Base-by-base conservation (phyloP, 352 stramenopile genomes). In the Hyaloperonospora arabidopsidis region DNA sequence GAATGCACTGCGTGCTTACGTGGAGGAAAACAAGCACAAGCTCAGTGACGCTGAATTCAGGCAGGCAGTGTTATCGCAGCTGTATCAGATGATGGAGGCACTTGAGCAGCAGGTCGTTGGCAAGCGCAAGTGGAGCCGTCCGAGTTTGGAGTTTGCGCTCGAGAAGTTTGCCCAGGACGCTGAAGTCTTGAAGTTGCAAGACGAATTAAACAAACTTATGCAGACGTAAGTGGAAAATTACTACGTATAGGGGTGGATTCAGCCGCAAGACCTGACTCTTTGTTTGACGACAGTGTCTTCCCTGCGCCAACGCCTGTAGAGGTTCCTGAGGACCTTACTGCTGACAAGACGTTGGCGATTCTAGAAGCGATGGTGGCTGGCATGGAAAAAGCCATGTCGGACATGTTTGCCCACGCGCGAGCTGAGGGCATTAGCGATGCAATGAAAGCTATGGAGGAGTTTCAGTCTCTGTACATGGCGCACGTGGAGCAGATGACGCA, bases 311-410 rank as follows among this genome's bases (percentile, higher is more conserved):
- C 66, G 59, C 52, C 57, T 12, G 70, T 77, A n/a, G 76, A 83
- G 48, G 61, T 93, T 18, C 83, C 83, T 3, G 77, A 76, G 7
- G 59, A 85, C 40, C 50, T 93, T 23, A 93, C 80, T 12, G 51
- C 69, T 5, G 79, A 93, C 43, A 84, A 76, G 59, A 81, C 67
- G 28, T 44, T 93, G 40, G 74, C 62, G 45, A 87, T 93, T 53
- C 57, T 93, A 44, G 56, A 68, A 18, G 51, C 72, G 49, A 73
- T 93, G 43, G 74, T 88, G 36, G 72, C 75, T 49, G 76, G 68
- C 29, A 90, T 91, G 78, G 79, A 88, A 59, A 70, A 71, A 45
- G 83, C 83, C n/a, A 87, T 91, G 77, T 54, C 57, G 21, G 80
- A 89, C 39, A 88, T 86, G 73, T 71, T 93, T 50, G 52, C 57